Percentiles rank a stretch among this genome's conserved stretches.
These are phyloP conservation scores for Lactifluus piperatus DNA, from an alignment of 768 basidiomycete genomes.

Conservation along the genomic window DNA sequence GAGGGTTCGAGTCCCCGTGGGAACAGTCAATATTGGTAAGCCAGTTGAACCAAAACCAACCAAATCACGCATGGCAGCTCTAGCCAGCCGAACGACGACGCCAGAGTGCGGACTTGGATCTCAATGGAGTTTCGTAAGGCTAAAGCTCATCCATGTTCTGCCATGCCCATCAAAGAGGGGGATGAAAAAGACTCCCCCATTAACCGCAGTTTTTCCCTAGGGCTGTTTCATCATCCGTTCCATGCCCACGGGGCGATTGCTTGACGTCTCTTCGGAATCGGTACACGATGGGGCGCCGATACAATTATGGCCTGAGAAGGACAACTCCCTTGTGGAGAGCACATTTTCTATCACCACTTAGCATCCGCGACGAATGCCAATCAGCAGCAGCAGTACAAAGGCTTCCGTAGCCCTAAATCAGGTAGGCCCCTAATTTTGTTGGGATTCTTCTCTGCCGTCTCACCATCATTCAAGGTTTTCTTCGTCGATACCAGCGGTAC, in stretches of 20 bases:
- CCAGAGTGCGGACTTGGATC: neutral
- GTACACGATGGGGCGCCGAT: constrained; percentile 55
- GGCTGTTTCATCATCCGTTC: constrained; percentile 62
- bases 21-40: no score
- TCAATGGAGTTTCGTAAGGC: neutral
- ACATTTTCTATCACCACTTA: constrained; percentile 9
- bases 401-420: constrained; percentile 70
- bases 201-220: constrained; percentile 26
- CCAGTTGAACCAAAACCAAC: no score
- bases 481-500: constrained; percentile 74
- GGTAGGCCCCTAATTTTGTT: constrained; percentile 29
- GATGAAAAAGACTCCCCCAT: constrained; percentile 2
- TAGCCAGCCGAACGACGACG: no score
- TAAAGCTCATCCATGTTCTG: neutral
- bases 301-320: constrained; percentile 63
- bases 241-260: constrained; percentile 40
- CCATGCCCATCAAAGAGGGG: constrained; percentile 2
- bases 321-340: constrained; percentile 75
- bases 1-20: no score
- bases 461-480: constrained; percentile 51
- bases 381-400: constrained; percentile 37
- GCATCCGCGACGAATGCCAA: neutral
- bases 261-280: constrained; percentile 47
- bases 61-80: no score
- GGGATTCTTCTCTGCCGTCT: neutral